phyloP scores from a whole-genome alignment of 2,329 filamentous ascomycete species.

The Corniculantispora saksenae region DNA sequence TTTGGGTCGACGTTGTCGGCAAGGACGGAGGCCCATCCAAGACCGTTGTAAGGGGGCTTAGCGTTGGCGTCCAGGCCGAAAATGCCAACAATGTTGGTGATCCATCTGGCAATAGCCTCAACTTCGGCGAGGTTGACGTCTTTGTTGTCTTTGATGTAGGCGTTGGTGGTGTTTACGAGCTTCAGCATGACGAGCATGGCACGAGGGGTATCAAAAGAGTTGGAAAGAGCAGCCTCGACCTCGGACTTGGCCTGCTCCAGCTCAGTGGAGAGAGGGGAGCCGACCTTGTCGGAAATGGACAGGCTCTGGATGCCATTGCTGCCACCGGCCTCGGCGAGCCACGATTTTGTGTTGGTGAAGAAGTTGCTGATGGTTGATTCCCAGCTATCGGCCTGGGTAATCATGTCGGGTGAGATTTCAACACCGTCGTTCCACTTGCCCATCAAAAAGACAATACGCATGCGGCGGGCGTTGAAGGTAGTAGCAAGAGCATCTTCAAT shows the following conservation, averaged over 20 bases:
- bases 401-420: slow-evolving; percentile 83
- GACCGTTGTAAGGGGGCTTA: slow-evolving; percentile 53
- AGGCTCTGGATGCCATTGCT: slow-evolving; percentile 38
- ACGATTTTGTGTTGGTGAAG: slow-evolving; percentile 58
- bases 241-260: slow-evolving; percentile 57
- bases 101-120: slow-evolving; percentile 68
- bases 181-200: slow-evolving; percentile 79
- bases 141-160: slow-evolving; percentile 51
- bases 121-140: slow-evolving; percentile 48
- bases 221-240: slow-evolving; percentile 62
- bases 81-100: slow-evolving; percentile 81
- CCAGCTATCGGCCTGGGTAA: slow-evolving; percentile 73
- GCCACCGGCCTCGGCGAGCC: slow-evolving; percentile 48
- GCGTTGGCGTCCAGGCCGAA: slow-evolving; percentile 75
- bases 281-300: slow-evolving; percentile 35
- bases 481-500: slow-evolving; percentile 77
- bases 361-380: slow-evolving; percentile 75
- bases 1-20: slow-evolving; percentile 45
- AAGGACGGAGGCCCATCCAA: slow-evolving; percentile 55
- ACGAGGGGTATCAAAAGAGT: slow-evolving; percentile 84
- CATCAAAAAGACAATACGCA: slow-evolving; percentile 85
- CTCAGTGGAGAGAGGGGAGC: slow-evolving; percentile 40
- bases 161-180: slow-evolving; percentile 77
- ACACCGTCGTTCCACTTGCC: slow-evolving; percentile 89
- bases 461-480: slow-evolving; percentile 72